These are phyloP conservation scores for Picea abies DNA, from an alignment of 83 land plant genomes.

Conservation along the genomic window DNA sequence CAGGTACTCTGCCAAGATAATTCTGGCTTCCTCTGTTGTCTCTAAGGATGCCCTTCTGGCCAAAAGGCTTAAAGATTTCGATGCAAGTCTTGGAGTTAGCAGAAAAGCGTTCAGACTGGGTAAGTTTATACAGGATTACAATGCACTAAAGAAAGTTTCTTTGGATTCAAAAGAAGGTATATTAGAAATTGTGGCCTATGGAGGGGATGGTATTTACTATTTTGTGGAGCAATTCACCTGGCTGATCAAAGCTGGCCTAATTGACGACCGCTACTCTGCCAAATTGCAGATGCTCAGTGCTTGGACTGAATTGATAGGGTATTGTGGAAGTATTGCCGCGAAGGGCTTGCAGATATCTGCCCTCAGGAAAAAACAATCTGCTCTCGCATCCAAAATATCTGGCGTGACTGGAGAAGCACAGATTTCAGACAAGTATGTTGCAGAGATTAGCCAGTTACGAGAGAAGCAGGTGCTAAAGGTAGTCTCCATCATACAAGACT, in stretches of 20 bases:
- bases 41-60: conserved; percentile 23
- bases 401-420: conserved; percentile 26
- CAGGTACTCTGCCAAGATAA: conserved; percentile 68
- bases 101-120: conserved; percentile 97
- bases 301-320: conserved; percentile 91
- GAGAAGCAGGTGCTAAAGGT: conserved; percentile 62
- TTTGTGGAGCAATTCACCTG: conserved; percentile 96
- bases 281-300: conserved; percentile 71
- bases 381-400: conserved; percentile 27
- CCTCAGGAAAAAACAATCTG: conserved; percentile 40
- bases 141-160: conserved; percentile 50
- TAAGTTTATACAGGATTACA: conserved; percentile 93
- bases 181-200: conserved; percentile 69
- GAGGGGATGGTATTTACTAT: conserved; percentile 89
- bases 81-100: conserved; percentile 90
- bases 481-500: conserved; percentile 85
- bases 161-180: conserved; percentile 25
- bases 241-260: conserved; percentile 84
- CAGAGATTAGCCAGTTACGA: conserved; percentile 41
- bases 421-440: conserved; percentile 19
- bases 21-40: conserved; percentile 62
- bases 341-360: conserved; percentile 56
- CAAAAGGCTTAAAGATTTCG: conserved; percentile 74
- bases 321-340: conserved; percentile 75
- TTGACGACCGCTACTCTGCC: conserved; percentile 46